Conservation (phyloP, 305 asterid species). For the Solanum hybrid region DNA sequence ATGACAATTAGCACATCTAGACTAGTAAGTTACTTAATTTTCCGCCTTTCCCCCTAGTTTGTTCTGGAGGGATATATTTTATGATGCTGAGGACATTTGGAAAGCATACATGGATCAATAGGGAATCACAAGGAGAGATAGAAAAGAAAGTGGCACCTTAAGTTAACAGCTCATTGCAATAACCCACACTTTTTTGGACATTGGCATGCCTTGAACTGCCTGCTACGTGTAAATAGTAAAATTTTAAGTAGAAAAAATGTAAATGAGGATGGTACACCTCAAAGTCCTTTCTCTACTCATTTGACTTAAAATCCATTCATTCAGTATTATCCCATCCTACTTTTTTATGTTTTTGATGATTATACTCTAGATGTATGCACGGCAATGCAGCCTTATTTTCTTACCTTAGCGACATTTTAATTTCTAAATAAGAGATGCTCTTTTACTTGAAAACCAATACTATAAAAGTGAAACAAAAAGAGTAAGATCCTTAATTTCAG, state of each 20-base stretch:
- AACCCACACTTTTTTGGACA: background rate
- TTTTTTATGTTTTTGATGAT: background rate
- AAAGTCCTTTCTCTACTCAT: background rate
- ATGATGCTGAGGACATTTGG: slow-evolving; percentile 40
- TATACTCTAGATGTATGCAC: background rate
- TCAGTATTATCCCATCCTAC: background rate
- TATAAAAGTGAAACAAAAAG: background rate
- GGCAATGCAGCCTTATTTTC: background rate
- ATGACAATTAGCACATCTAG: background rate
- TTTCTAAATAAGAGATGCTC: background rate
- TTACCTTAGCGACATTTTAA: background rate
- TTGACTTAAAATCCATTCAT: background rate
- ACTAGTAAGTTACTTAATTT: background rate
- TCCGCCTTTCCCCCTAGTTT: background rate
- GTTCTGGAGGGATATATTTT: background rate
- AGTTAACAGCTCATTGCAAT: background rate
- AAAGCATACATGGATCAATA: background rate
- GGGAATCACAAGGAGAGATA: background rate
- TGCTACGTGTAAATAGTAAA: background rate
- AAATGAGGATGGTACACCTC: background rate
- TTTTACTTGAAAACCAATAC: background rate
- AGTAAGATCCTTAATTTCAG: background rate
- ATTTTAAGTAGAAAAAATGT: background rate
- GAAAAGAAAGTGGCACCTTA: background rate
- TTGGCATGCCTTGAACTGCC: background rate